Percentiles rank a stretch among this genome's conserved stretches.
These are phyloP conservation scores for Dentipellis fragilis DNA, from an alignment of 768 basidiomycete species.

Conservation along the genomic window DNA sequence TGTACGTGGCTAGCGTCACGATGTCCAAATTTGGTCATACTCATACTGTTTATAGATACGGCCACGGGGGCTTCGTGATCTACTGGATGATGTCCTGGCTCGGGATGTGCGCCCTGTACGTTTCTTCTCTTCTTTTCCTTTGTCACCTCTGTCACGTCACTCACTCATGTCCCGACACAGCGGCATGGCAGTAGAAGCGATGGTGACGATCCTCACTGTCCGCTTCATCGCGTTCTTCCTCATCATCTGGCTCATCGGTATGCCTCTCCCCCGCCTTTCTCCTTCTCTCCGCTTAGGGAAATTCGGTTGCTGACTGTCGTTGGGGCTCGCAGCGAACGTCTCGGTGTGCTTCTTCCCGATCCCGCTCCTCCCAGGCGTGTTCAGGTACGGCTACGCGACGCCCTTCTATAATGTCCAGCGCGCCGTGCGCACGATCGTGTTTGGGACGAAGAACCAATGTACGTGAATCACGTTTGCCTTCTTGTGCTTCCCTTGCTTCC, in stretches of 20 bases:
- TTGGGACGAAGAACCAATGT: conserved; percentile 54
- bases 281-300: too few relatives aligned
- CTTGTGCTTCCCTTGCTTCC: too few relatives aligned
- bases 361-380: conserved; percentile 45
- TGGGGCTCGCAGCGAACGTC: conserved; percentile 36
- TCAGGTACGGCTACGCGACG: conserved; percentile 56
- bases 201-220: conserved; percentile 44
- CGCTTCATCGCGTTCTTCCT: conserved; percentile 52
- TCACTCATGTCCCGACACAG: conserved; percentile 23
- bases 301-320: neutral
- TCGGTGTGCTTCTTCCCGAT: conserved; percentile 50
- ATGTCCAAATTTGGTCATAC: neutral
- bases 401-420: conserved; percentile 67
- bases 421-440: conserved; percentile 52
- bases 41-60: conserved; percentile 26
- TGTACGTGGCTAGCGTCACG: conserved; percentile 21
- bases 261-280: conserved; percentile 11
- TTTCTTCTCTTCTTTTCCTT: neutral
- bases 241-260: conserved; percentile 54
- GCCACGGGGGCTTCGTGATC: conserved; percentile 43
- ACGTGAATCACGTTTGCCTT: conserved; percentile 18
- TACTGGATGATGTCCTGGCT: conserved; percentile 61
- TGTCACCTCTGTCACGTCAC: neutral
- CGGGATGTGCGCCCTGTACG: conserved; percentile 49
- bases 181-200: conserved; percentile 51